Percentiles rank a stretch among this genome's conserved stretches.
phyloP scores from a whole-genome alignment of 306 rosid species.

The Dryas drummondii region DNA sequence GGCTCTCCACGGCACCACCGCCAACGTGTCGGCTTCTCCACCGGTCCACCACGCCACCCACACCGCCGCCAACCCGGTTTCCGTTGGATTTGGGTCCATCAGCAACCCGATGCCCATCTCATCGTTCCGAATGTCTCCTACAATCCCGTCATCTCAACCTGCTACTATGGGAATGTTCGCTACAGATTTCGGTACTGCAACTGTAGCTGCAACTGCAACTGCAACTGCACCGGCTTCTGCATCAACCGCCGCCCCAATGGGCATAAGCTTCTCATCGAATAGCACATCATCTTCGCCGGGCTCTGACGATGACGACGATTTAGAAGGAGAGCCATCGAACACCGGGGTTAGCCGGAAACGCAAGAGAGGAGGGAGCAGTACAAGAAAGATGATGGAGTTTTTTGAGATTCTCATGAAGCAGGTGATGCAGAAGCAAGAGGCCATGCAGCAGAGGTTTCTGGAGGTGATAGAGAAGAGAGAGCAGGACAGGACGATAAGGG shows the following conservation, averaged over 20 bases:
- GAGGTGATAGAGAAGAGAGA: conserved; percentile 49
- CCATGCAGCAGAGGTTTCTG: conserved; percentile 47
- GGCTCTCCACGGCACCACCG: conserved; percentile 37
- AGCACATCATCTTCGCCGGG: conserved; percentile 40
- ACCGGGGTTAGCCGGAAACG: conserved; percentile 29
- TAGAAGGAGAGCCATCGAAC: conserved; percentile 26
- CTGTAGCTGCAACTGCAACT: too few species aligned
- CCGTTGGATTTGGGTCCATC: conserved; percentile 25
- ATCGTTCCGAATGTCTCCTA: conserved; percentile 16
- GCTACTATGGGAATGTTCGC: background rate
- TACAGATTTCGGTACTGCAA: too few species aligned
- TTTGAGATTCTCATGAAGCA: conserved; percentile 48
- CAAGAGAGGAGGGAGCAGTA: conserved; percentile 20
- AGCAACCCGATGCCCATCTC: conserved; percentile 45
- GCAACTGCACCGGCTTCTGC: background rate
- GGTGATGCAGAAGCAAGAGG: conserved; percentile 48
- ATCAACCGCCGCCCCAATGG: background rate
- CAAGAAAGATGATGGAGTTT: conserved; percentile 43
- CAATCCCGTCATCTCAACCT: conserved; percentile 1
- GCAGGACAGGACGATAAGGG: conserved; percentile 41
- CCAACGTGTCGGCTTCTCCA: conserved; percentile 15
- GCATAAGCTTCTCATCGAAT: conserved; percentile 38
- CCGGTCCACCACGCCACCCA: background rate
- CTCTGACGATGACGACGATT: conserved; percentile 21
- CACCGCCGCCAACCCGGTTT: background rate